Evolutionary conservation across 129 eudicot species (phyloP).

Genomic region (Centella asiatica): DNA sequence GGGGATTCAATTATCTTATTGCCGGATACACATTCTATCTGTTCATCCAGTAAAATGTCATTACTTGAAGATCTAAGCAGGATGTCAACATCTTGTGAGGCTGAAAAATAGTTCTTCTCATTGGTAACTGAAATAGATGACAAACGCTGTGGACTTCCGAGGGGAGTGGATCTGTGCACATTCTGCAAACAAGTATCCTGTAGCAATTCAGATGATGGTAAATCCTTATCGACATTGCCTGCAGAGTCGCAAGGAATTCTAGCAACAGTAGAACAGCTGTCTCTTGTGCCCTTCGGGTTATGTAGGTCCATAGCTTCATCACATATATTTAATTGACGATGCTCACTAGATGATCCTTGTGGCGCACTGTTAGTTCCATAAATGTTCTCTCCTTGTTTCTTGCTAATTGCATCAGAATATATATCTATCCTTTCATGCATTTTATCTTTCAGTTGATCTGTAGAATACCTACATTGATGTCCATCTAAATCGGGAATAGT

Average conservation of each 20-base stretch:
- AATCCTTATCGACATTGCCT: not conserved
- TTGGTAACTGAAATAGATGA: conserved; percentile 15
- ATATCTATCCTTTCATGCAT: conserved; percentile 12
- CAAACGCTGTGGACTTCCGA: conserved; percentile 3
- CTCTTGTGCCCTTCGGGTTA: not conserved
- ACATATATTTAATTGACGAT: conserved; percentile 6
- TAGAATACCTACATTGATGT: not conserved
- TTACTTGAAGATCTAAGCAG: conserved; percentile 1
- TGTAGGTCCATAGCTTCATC: not conserved
- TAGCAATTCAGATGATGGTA: not conserved
- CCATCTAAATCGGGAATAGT: conserved; percentile 4
- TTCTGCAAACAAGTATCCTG: not conserved
- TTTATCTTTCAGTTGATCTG: conserved; percentile 5
- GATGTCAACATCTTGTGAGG: conserved; percentile 6
- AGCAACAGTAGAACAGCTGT: conserved; percentile 2
- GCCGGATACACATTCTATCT: conserved; percentile 18
- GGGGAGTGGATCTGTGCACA: conserved; percentile 10
- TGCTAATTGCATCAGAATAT: not conserved
- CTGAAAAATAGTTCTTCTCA: conserved; percentile 10
- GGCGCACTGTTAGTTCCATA: not conserved
- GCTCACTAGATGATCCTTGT: conserved; percentile 8
- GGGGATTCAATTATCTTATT: conserved; percentile 23
- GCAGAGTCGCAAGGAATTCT: not conserved
- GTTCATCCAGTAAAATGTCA: conserved; percentile 15
- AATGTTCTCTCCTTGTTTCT: not conserved